Evolutionary conservation across 371 early-diverging fungal genomes (phyloP).

Genomic region (Funneliformis caledonium): DNA sequence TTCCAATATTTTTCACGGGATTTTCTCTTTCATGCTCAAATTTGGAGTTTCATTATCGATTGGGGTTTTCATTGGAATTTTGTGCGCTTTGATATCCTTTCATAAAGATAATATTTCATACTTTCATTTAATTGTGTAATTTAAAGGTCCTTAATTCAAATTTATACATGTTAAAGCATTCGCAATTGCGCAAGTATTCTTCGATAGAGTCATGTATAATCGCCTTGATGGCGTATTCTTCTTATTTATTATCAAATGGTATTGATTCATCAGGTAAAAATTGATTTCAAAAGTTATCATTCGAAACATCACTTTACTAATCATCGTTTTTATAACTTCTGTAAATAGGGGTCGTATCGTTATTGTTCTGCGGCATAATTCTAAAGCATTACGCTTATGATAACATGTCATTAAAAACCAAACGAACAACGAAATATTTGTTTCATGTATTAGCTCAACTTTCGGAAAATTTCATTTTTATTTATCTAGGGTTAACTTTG

Average conservation of each 20-base stretch:
- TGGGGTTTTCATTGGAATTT: conserved; percentile 78
- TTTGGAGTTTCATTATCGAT: conserved; percentile 84
- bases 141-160: conserved; percentile 30
- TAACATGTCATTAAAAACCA: conserved; percentile 77
- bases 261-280: conserved; percentile 75
- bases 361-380: conserved; percentile 93
- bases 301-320: not conserved
- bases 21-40: conserved; percentile 76
- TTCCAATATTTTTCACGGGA: conserved; percentile 71
- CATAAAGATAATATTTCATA: not conserved
- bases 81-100: conserved; percentile 65
- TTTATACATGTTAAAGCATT: conserved; percentile 42
- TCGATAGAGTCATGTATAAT: conserved; percentile 82
- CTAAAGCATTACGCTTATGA: conserved; percentile 92
- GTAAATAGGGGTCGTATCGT: conserved; percentile 81
- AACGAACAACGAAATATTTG: conserved; percentile 83
- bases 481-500: conserved; percentile 91
- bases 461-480: conserved; percentile 94
- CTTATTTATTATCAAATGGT: conserved; percentile 89
- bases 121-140: conserved; percentile 68
- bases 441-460: conserved; percentile 89
- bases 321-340: not conserved
- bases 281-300: not conserved
- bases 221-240: conserved; percentile 83
- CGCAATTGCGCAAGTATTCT: conserved; percentile 37